Evolutionary conservation across 2,329 filamentous ascomycete genomes (phyloP).

Genomic region (Cercospora sp.): DNA sequence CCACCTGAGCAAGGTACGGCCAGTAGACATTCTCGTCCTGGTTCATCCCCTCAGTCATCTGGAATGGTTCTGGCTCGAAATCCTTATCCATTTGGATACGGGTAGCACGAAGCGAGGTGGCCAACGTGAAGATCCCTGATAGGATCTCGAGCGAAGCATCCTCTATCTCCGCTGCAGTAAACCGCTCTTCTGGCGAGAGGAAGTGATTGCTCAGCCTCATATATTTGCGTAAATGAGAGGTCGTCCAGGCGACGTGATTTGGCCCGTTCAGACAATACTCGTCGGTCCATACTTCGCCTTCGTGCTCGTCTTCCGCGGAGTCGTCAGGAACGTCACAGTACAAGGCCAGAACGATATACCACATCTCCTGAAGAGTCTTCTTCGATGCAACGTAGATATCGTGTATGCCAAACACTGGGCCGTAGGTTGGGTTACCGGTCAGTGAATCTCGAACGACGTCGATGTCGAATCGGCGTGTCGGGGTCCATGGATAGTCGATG

Average conservation of each 20-base stretch:
- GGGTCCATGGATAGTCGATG: background rate
- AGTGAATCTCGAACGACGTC: background rate
- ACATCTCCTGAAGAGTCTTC: background rate
- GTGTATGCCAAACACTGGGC: background rate
- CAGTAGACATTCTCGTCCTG: background rate
- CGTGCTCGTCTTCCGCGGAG: background rate
- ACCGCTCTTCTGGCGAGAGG: background rate
- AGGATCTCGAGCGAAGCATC: background rate
- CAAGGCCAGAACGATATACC: background rate
- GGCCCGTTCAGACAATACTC: background rate
- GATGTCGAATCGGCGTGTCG: background rate
- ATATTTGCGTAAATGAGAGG: background rate
- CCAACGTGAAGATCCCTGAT: background rate
- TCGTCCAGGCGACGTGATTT: background rate
- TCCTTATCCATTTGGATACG: background rate
- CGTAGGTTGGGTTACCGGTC: background rate
- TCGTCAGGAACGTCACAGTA: background rate
- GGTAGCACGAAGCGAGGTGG: background rate
- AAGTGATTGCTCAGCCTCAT: background rate
- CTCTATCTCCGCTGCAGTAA: background rate
- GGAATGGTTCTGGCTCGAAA: background rate
- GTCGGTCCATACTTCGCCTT: background rate
- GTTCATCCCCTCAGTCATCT: background rate
- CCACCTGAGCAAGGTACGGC: background rate
- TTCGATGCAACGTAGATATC: background rate